Base-by-base conservation (phyloP, 371 early-diverging fungal species). In the Mortierella sp. region DNA sequence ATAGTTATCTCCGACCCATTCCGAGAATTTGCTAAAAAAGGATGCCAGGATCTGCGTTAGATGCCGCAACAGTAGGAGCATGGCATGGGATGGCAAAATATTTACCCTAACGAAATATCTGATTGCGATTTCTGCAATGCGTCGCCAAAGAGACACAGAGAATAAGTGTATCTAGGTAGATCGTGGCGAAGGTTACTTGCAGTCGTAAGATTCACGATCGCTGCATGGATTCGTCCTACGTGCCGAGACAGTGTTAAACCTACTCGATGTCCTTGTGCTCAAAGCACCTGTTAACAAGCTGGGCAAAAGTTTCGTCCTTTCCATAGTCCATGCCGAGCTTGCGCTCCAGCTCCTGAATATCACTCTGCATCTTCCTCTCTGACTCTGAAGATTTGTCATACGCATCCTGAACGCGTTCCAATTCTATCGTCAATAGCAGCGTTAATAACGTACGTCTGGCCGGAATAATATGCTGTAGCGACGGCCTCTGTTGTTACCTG, bases 131-230 rank as follows among this genome's bases (percentile, higher is more conserved):
- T 90, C 84, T 96, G 97, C 12, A 82, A 62, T 0, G 90, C 94
- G 7, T 69, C 78, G 19, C 89, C 94, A 73, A 93, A 83, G 49
- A 94, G 70, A 80, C 97, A 97, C 5, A 95, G 56, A 28, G 92
- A 87, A 71, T 96, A 96, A 0, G 85, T 89, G 71, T 93, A 69
- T 27, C 69, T 69, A 61, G 31, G 27, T 4, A 27, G n/a, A n/a
- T n/a, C n/a, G n/a, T n/a, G n/a, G n/a, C n/a, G n/a, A n/a, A n/a
- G n/a, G n/a, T n/a, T n/a, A n/a, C n/a, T n/a, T n/a, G n/a, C n/a
- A n/a, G n/a, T n/a, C n/a, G n/a, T n/a, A n/a, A n/a, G n/a, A n/a
- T n/a, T n/a, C n/a, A n/a, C n/a, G n/a, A n/a, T n/a, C n/a, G n/a
- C n/a, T n/a, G n/a, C n/a, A n/a, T n/a, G n/a, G n/a, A n/a, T n/a